These are phyloP conservation scores for Teunomyces pallodes DNA, from an alignment of 805 yeast genomes.

Conservation along the genomic window DNA sequence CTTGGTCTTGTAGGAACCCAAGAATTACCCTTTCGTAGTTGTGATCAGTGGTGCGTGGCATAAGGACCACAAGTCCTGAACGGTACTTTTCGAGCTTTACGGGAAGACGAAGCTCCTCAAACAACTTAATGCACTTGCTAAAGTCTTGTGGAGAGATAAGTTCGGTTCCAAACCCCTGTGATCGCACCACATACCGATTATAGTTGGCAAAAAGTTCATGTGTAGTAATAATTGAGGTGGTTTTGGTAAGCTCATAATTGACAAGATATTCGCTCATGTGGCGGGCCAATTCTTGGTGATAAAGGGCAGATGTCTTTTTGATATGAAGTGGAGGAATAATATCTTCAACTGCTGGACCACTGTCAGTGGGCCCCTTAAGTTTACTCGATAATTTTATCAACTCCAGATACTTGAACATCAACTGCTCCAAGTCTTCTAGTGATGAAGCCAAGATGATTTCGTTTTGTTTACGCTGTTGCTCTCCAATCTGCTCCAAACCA, in stretches of 20 bases:
- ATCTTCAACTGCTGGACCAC: neutral
- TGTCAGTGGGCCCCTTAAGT: conserved; percentile 21
- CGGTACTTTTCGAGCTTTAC: conserved; percentile 36
- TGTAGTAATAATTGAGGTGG: conserved; percentile 37
- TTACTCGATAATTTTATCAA: conserved; percentile 55
- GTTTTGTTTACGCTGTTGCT: conserved; percentile 53
- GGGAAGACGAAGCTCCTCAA: conserved; percentile 60
- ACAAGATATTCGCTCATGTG: conserved; percentile 72
- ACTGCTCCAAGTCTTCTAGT: conserved; percentile 68
- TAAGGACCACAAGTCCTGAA: conserved; percentile 34
- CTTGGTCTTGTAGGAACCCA: conserved; percentile 21
- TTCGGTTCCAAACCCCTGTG: conserved; percentile 53
- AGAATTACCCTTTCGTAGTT: conserved; percentile 30
- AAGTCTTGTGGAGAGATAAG: conserved; percentile 71
- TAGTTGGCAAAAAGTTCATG: conserved; percentile 44
- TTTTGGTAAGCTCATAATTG: conserved; percentile 25
- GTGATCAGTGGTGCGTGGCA: conserved; percentile 16
- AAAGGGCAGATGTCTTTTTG: conserved; percentile 34
- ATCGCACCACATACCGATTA: conserved; percentile 32
- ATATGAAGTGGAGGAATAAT: conserved; percentile 34
- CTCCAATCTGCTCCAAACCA: conserved; percentile 60
- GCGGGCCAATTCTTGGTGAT: conserved; percentile 68
- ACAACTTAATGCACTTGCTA: conserved; percentile 54
- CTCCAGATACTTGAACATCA: conserved; percentile 77
- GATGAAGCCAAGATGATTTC: conserved; percentile 65